These are phyloP conservation scores for Mrakia frigida DNA, from an alignment of 768 basidiomycete genomes.

Conservation along the genomic window DNA sequence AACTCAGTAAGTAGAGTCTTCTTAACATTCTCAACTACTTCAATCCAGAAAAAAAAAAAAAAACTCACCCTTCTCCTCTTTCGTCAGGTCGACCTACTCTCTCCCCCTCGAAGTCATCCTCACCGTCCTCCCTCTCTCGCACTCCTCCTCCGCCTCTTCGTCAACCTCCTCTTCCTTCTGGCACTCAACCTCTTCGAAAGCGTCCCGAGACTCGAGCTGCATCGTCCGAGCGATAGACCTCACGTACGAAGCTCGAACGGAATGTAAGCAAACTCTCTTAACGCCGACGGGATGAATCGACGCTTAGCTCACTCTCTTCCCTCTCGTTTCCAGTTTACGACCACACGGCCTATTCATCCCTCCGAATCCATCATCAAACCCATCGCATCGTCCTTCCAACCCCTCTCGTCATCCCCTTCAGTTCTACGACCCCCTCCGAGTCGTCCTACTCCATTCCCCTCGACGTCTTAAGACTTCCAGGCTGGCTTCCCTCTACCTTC, in stretches of 20 bases:
- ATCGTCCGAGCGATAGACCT: background rate
- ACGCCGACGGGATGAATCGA: too few relatives aligned
- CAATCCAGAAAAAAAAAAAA: too few relatives aligned
- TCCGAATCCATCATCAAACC: constrained; percentile 1
- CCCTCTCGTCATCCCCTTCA: constrained; percentile 4
- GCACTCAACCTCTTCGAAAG: background rate
- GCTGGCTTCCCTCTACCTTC: constrained; percentile 1
- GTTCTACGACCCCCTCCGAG: background rate
- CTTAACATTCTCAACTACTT: background rate
- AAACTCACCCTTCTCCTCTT: background rate
- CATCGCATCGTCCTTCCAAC: constrained; percentile 7
- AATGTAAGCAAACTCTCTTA: constrained; percentile 3
- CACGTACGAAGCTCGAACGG: constrained; percentile 6
- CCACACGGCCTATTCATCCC: background rate
- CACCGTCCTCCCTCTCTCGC: background rate
- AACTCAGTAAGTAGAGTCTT: background rate
- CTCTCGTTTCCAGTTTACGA: background rate
- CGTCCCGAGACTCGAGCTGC: background rate
- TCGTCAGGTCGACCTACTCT: background rate
- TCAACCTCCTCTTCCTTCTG: background rate
- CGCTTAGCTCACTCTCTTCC: background rate
- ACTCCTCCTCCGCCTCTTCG: background rate
- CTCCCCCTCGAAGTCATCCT: background rate
- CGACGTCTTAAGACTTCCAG: constrained; percentile 1
- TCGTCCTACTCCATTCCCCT: background rate